Base-by-base conservation (phyloP, 768 basidiomycete species). In the Rickenella mellea region DNA sequence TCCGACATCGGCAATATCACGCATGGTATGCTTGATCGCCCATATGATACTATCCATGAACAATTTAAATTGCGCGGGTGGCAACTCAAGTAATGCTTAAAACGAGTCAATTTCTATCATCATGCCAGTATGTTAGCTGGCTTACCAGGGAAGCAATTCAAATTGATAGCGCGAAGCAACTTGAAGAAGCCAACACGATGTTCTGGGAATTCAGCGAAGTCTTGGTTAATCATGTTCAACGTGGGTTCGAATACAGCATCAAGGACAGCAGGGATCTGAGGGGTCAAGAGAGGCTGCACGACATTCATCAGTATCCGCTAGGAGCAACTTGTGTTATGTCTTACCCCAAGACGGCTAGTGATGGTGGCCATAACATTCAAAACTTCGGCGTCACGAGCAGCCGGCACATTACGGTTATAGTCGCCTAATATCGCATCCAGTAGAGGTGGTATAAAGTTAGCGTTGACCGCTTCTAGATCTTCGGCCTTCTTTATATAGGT, bases 11-110 rank as follows among this genome's bases (percentile, higher is more conserved):
- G 91, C 89, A 48, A 99, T 96, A 61, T 98, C 94, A 42, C 94
- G 78, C 90, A 96, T 92, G 12, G 90, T 97, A 66, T 99, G 96
- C 63, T 99, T 99, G 69, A 97, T 94, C n/a, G 92, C 94, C 94
- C 96, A 99, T 40, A 94, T 83, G 50, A 97, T 86, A 46, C 90
- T 92, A 61, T 98, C 94, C 80, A 96, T 97, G 62, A 96, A 86
- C 45, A 98, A 67, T 66, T 96, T 97, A 75, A 98, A 97, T 64
- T 96, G 89, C 35, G 73, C 64, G 8, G 91, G 84, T n/a, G 91
- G 89, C 46, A 96, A 74, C 20, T 76, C 78, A 43, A 94, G 73
- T 35, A 97, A 66, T 5, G 92, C 92, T 86, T 17, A 26, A 8
- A 24, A 15, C 12, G 19, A 37, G 35, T 30, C 19, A 39, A 17